Percentiles rank a stretch among this genome's conserved stretches.
These are phyloP conservation scores for Parafenestella ontariensis DNA, from an alignment of 2,329 filamentous ascomycete species.

Conservation along the genomic window DNA sequence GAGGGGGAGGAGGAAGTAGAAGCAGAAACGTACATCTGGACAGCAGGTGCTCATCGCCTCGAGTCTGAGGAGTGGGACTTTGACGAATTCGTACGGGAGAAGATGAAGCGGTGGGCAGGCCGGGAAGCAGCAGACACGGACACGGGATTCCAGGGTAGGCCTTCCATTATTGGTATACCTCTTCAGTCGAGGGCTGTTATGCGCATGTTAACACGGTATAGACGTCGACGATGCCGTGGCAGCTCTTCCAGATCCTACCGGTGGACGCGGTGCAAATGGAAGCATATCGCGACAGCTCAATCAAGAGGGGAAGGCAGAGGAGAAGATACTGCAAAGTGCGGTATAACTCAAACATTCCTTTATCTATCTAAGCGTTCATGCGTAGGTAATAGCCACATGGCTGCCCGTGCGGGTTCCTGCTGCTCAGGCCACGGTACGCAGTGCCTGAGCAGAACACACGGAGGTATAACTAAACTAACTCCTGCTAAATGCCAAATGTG, in stretches of 20 bases:
- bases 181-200: background rate
- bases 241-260: constrained; percentile 51
- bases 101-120: constrained; percentile 67
- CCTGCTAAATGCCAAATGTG: background rate
- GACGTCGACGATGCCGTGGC: constrained; percentile 56
- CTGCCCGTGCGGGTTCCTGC: background rate
- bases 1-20: constrained; percentile 51
- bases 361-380: too few species aligned
- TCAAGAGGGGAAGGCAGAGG: constrained; percentile 14
- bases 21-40: constrained; percentile 61
- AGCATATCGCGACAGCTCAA: constrained; percentile 50
- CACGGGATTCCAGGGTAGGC: constrained; percentile 55
- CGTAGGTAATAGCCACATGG: too few species aligned
- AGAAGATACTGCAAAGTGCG: constrained; percentile 38
- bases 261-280: constrained; percentile 53
- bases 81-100: constrained; percentile 79
- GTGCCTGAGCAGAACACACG: background rate
- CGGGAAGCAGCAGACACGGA: constrained; percentile 52
- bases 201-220: constrained; percentile 22
- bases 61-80: constrained; percentile 88
- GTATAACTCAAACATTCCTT: constrained; percentile 25
- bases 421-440: background rate
- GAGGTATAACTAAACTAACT: background rate
- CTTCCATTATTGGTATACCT: constrained; percentile 31
- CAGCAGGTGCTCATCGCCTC: constrained; percentile 56